A percentile compares a stretch with the other conserved stretches of the same genome.
These are phyloP conservation scores for Ganoderma resinaceum DNA, from an alignment of 1,284 basidiomycete species.

Conservation along the genomic window DNA sequence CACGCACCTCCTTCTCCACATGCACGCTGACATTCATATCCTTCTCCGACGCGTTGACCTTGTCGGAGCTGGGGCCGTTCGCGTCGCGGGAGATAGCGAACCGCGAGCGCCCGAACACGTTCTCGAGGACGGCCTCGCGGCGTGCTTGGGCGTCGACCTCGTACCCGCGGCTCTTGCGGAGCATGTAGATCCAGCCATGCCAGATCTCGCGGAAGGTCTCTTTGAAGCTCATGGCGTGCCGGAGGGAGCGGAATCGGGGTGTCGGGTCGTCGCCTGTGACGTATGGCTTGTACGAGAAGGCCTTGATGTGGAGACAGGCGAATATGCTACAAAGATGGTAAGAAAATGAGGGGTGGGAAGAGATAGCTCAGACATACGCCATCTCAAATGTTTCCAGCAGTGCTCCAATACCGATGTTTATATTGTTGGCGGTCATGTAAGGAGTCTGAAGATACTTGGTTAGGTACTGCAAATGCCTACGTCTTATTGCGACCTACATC, in stretches of 20 bases:
- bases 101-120: constrained; percentile 52
- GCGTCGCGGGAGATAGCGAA: constrained; percentile 30
- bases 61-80: constrained; percentile 10
- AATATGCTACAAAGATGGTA: constrained; percentile 53
- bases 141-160: constrained; percentile 55
- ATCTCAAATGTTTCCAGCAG: constrained; percentile 80
- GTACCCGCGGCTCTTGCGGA: constrained; percentile 56
- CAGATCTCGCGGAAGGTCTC: constrained; percentile 70
- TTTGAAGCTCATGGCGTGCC: constrained; percentile 70
- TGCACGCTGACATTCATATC: constrained; percentile 32
- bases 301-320: constrained; percentile 75
- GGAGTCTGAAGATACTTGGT: constrained; percentile 49
- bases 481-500: constrained; percentile 49
- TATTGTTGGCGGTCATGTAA: constrained; percentile 78
- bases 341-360: constrained; percentile 2
- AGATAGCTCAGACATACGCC: constrained; percentile 54
- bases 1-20: constrained; percentile 47
- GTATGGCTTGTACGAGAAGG: constrained; percentile 79
- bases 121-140: constrained; percentile 55
- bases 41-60: constrained; percentile 25
- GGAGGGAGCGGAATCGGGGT: constrained; percentile 59
- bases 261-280: constrained; percentile 48
- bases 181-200: constrained; percentile 61
- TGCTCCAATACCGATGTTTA: constrained; percentile 77
- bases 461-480: neutral